Evolutionary conservation across 345 rosid species (phyloP), one percentile per base, ranked within the genome.

Genomic region (Raphanus sativus): DNA sequence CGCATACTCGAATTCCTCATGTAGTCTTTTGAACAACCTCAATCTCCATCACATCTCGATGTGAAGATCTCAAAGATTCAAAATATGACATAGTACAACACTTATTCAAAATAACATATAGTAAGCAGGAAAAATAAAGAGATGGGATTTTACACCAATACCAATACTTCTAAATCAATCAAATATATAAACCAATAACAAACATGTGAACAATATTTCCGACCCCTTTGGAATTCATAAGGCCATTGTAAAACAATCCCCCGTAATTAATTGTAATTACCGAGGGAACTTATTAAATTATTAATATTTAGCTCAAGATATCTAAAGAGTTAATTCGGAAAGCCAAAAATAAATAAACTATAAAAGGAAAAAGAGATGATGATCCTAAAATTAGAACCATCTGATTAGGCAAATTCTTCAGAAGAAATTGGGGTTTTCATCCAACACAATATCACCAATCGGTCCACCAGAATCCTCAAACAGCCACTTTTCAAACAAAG

Each of bases 401-500:
- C 8, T 61, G 70, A 48, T 67, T 67, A 32, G 50, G 13, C 34
- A 26, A 71, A 54, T 78, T 69, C 66, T 81, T 86, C 16, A 86
- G 85, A 75, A 81, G 78, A 83, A 79, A 81, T 80, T 62, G 62
- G 81, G 75, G 69, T 78, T 75, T 52, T 82, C 90, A 81, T 86
- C 88, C 76, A 85, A 71, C 65, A 62, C 33, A 72, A 86, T 83
- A 64, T 84, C 90, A 63, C 81, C 71, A 66, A 85, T 78, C 29
- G 30, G 79, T 33, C 84, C 90, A 70, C 81, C 75, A 77, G 83
- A 84, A 50, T 89, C 96, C 66, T 91, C 93, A 71, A 85, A 81
- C 17, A 88, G 84, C 92, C 94, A 91, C 65, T 88, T 86, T 81
- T 91, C 97, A 56, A 91, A 83, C 85, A 86, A 67, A 29, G 92